Base-by-base conservation (phyloP, 2,329 filamentous ascomycete genomes). In the Hymenoscyphus fraxineus region DNA sequence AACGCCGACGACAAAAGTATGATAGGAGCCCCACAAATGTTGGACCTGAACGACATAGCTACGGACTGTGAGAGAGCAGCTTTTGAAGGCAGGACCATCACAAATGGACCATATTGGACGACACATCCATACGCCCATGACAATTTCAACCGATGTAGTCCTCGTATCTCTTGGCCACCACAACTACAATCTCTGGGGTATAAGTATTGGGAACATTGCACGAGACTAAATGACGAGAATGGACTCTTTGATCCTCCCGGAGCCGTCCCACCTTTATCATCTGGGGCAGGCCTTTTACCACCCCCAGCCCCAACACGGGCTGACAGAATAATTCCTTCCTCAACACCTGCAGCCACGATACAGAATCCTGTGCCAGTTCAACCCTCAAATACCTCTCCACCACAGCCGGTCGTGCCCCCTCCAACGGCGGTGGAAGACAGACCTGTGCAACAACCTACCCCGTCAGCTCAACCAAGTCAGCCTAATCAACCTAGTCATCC, bases 191-290 rank as follows among this genome's bases (percentile, higher is more conserved):
- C 66, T 12, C 51, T 70, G 32, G 69, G 68, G 51, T 60, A 62
- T 31, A 60, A 66, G 16, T 71, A 68, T 13, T 79, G 76, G 76
- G 75, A 74, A 7, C 73, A 71, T 41, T 77, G 77, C 1, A 77
- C 76, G 64, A 73, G 73, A 61, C 74, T 74, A 5, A 77, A 77
- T 67, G 74, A 73, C 13, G 66, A 67, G 6, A 74, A 78, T 66
- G 78, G 78, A 2, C 70, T 79, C 3, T 79, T 78, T 65, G 78
- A 79, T 62, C 77, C 77, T 5, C 76, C 77, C 9, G 78, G 77
- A 68, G 77, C 77, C 19, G 71, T 79, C 15, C 76, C 77, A 3
- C 71, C 77, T 12, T 58, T 76, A 5, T 31, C 22, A 9, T 44
- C 22, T 15, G 58, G 58, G 51, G 41, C 41, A n/a, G 39, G 44